A percentile compares a stretch with the other conserved stretches of the same genome.
These are phyloP conservation scores for Picea glauca DNA, from an alignment of 75 land plant genomes.

Conservation along the genomic window DNA sequence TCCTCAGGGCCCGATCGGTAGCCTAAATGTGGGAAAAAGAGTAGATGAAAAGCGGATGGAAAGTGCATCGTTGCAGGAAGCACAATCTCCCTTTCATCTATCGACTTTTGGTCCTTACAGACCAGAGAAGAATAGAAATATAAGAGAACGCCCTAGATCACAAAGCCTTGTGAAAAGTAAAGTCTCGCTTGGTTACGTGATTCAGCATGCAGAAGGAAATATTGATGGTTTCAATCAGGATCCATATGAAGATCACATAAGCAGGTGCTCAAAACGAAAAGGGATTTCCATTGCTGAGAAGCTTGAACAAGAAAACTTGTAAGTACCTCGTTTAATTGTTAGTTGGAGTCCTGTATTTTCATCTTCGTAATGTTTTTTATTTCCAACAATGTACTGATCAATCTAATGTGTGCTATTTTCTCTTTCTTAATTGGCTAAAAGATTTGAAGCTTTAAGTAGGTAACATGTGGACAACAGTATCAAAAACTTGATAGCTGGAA, in stretches of 20 bases:
- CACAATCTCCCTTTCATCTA: slow-evolving; percentile 15
- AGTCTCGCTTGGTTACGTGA: slow-evolving; percentile 76
- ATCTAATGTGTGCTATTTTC: neutral
- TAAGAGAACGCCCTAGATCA: slow-evolving; percentile 22
- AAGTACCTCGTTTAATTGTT: slow-evolving; percentile 15
- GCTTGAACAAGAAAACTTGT: slow-evolving; percentile 88
- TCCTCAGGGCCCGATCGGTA: neutral
- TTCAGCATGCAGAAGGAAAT: slow-evolving; percentile 68
- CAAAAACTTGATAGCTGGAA: neutral
- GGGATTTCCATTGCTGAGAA: slow-evolving; percentile 72
- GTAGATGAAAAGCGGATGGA: slow-evolving; percentile 14
- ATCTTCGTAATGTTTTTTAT: neutral
- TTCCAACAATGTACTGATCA: neutral
- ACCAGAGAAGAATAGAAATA: slow-evolving; percentile 20
- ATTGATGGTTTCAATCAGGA: slow-evolving; percentile 13
- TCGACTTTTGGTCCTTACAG: slow-evolving; percentile 19
- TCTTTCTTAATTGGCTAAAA: neutral
- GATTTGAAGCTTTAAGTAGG: neutral
- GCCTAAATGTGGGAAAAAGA: slow-evolving; percentile 7
- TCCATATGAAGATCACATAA: slow-evolving; percentile 10
- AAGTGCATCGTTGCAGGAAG: slow-evolving; percentile 20
- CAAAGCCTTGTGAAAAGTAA: slow-evolving; percentile 37
- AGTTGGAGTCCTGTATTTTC: neutral
- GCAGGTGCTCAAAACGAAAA: slow-evolving; percentile 48
- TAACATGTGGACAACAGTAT: neutral